A percentile compares a stretch with the other conserved stretches of the same genome.
phyloP scores from a whole-genome alignment of 495 filamentous ascomycete genomes.

The Staphylotrichum longicolle region DNA sequence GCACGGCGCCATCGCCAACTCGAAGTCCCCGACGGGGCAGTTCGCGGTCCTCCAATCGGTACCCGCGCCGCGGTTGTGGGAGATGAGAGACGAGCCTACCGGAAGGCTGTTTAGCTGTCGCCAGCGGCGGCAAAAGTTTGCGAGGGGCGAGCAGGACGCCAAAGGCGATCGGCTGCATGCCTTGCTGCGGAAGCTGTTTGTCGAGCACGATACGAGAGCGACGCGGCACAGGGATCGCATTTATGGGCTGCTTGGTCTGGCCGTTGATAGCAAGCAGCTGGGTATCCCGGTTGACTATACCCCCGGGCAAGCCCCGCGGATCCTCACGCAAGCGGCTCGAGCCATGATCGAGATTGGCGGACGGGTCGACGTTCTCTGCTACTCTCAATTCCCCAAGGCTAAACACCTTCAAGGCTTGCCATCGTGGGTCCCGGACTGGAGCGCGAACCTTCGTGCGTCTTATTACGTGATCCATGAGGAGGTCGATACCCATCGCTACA shows the following conservation, averaged over 20 bases:
- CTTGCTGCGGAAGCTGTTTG: conserved; percentile 1
- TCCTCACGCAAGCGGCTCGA: background rate
- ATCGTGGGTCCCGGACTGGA: background rate
- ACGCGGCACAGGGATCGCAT: background rate
- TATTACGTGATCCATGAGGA: background rate
- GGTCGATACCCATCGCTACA: background rate
- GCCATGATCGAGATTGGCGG: background rate
- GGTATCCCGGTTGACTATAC: background rate
- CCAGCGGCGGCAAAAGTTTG: background rate
- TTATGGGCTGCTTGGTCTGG: background rate
- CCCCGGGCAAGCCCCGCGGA: background rate
- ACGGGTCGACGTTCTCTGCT: background rate
- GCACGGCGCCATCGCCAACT: background rate
- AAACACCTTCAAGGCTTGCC: background rate
- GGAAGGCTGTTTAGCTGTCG: conserved; percentile 2
- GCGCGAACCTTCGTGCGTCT: background rate
- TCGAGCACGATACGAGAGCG: conserved; percentile 1
- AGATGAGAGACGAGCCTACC: background rate
- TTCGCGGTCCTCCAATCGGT: no score
- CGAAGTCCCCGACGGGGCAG: no score
- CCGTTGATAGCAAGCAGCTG: background rate
- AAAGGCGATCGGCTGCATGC: background rate
- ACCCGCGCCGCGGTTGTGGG: background rate
- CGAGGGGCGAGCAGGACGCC: background rate
- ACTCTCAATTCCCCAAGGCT: background rate